Conservation (phyloP, 352 stramenopile genomes). For the Phytophthora fragariae region DNA sequence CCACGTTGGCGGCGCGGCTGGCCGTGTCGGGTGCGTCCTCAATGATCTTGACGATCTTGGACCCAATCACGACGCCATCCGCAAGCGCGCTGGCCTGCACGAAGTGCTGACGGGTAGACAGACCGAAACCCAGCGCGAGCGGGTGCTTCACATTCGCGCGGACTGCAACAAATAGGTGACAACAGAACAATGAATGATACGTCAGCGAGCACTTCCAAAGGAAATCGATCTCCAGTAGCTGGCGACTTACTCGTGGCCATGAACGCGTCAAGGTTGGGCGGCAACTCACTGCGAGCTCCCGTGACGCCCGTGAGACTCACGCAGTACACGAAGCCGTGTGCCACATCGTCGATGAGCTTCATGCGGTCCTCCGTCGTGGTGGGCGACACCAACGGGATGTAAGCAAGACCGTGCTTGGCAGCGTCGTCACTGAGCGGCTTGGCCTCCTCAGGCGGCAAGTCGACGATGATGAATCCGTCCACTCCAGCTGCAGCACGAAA, state of each 20-base stretch:
- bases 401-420: conserved; percentile 91
- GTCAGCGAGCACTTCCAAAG: background rate
- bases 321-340: conserved; percentile 89
- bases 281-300: conserved; percentile 91
- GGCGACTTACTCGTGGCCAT: conserved; percentile 82
- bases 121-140: conserved; percentile 97
- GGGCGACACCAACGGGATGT: conserved; percentile 97
- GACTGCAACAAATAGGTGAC: conserved; percentile 47
- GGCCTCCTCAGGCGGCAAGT: conserved; percentile 97
- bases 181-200: background rate
- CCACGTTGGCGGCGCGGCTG: conserved; percentile 71
- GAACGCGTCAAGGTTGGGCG: conserved; percentile 94
- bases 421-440: conserved; percentile 91
- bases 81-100: conserved; percentile 92
- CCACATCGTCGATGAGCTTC: conserved; percentile 72
- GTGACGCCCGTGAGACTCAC: conserved; percentile 94
- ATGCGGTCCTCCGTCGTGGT: conserved; percentile 97
- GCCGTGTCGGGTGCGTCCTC: conserved; percentile 68
- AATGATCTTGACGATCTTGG: conserved; percentile 89
- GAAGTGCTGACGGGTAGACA: conserved; percentile 94
- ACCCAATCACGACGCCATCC: conserved; percentile 92
- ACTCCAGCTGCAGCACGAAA: conserved; percentile 70
- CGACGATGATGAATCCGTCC: conserved; percentile 99
- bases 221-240: background rate
- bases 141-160: conserved; percentile 88